A percentile compares a stretch with the other conserved stretches of the same genome.
These are phyloP conservation scores for Pontederia paniculata DNA, from an alignment of 176 grass and related monocot species.

Conservation along the genomic window DNA sequence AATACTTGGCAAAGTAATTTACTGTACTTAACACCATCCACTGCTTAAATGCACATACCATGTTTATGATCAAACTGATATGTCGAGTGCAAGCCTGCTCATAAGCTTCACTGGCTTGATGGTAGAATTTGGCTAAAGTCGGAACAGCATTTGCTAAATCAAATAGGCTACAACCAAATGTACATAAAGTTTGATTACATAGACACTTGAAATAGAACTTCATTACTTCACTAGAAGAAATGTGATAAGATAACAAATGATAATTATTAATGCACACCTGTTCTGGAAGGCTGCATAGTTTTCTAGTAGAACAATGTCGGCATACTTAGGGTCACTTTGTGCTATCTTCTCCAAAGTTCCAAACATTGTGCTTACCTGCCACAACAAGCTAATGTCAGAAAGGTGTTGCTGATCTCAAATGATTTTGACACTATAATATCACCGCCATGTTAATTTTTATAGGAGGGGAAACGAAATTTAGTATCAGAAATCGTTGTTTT, in stretches of 20 bases:
- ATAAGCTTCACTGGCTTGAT: conserved; percentile 77
- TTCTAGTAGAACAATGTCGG: conserved; percentile 79
- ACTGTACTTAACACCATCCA: conserved; percentile 7
- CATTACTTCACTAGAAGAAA: conserved; percentile 9
- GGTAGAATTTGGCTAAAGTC: conserved; percentile 84
- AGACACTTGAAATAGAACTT: not conserved
- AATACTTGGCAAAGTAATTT: conserved; percentile 9
- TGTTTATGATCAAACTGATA: conserved; percentile 77
- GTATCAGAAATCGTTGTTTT: not conserved
- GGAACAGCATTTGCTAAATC: conserved; percentile 84
- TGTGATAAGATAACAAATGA: conserved; percentile 1
- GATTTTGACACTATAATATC: not conserved
- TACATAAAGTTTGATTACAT: not conserved
- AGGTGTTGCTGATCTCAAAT: conserved; percentile 12
- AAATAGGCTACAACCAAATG: conserved; percentile 70
- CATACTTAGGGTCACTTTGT: conserved; percentile 64
- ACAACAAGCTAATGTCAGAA: conserved; percentile 18
- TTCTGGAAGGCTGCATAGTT: conserved; percentile 97
- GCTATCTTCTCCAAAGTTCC: conserved; percentile 89
- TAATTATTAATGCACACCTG: conserved; percentile 37
- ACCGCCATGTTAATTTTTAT: not conserved
- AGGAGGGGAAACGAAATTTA: not conserved
- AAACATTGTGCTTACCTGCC: conserved; percentile 93
- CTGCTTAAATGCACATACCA: conserved; percentile 37
- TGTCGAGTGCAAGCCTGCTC: conserved; percentile 94